Evolutionary conservation across 768 basidiomycete species (phyloP).

Genomic region (Calocera cornea): DNA sequence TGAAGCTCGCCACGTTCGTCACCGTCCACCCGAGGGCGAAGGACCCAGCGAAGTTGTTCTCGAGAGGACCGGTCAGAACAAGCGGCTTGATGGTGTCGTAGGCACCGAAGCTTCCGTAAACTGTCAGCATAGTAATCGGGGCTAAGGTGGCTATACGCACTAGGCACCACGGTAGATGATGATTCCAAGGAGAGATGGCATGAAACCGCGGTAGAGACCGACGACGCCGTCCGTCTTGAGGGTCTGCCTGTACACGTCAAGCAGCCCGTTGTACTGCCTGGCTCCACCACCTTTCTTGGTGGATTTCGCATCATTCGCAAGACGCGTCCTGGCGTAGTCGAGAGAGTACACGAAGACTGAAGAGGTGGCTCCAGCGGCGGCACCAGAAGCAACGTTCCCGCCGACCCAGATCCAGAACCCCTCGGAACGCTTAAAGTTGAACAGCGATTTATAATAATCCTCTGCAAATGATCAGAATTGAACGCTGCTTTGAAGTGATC

Average conservation of each 20-base stretch:
- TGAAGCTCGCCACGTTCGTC: constrained; percentile 31
- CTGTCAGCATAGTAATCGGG: not conserved
- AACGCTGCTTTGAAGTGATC: not conserved
- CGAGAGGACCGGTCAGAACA: constrained; percentile 28
- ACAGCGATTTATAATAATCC: constrained; percentile 30
- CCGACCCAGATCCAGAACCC: constrained; percentile 29
- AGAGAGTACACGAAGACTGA: constrained; percentile 35
- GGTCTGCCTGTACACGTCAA: constrained; percentile 35
- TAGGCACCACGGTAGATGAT: constrained; percentile 34
- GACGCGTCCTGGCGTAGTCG: constrained; percentile 34
- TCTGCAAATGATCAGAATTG: constrained; percentile 11
- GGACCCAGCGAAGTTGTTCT: constrained; percentile 31
- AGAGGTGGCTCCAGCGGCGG: constrained; percentile 32
- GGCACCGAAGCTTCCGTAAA: constrained; percentile 28
- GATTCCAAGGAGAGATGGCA: constrained; percentile 32
- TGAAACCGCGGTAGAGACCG: constrained; percentile 34
- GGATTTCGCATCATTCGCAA: constrained; percentile 31
- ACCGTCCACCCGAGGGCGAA: constrained; percentile 32
- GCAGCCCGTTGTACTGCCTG: constrained; percentile 30
- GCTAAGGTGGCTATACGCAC: constrained; percentile 18
- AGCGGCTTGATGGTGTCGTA: constrained; percentile 31
- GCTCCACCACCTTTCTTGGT: constrained; percentile 27
- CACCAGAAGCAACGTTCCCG: constrained; percentile 33
- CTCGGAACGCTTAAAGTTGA: constrained; percentile 28
- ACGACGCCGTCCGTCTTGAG: constrained; percentile 29